Evolutionary conservation across 257 asterid genomes (phyloP).

Genomic region (Solanum rostratum): DNA sequence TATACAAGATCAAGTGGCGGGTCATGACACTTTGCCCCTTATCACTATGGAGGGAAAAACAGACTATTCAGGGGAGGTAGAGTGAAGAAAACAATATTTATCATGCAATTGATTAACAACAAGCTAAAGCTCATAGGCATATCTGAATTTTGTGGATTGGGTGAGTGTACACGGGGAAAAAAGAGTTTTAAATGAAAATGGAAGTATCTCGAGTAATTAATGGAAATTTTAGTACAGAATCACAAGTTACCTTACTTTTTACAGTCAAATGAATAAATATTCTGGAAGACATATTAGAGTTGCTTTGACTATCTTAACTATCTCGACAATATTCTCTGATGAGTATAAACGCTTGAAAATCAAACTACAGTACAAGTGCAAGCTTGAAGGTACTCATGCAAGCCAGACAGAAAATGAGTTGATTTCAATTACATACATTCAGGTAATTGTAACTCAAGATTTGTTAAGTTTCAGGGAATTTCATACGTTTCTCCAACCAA

Average conservation of each 20-base stretch:
- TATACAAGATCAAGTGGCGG: too few relatives aligned
- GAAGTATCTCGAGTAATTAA: not conserved
- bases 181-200: not conserved
- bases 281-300: not conserved
- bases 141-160: not conserved
- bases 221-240: not conserved
- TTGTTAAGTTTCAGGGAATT: not conserved
- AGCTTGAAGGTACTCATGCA: not conserved
- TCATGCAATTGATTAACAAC: not conserved
- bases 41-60: not conserved
- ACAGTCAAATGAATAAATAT: not conserved
- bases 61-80: not conserved
- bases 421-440: not conserved
- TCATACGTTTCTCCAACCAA: not conserved
- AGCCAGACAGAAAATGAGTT: not conserved
- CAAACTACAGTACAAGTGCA: not conserved
- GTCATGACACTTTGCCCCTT: too few relatives aligned
- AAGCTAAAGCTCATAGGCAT: not conserved
- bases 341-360: not conserved
- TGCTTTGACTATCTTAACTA: not conserved
- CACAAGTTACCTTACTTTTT: not conserved
- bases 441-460: not conserved
- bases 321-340: not conserved
- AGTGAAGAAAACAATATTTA: not conserved
- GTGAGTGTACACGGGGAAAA: not conserved